Evolutionary conservation across 352 stramenopile genomes (phyloP).

Genomic region (Globisporangium irregulare): DNA sequence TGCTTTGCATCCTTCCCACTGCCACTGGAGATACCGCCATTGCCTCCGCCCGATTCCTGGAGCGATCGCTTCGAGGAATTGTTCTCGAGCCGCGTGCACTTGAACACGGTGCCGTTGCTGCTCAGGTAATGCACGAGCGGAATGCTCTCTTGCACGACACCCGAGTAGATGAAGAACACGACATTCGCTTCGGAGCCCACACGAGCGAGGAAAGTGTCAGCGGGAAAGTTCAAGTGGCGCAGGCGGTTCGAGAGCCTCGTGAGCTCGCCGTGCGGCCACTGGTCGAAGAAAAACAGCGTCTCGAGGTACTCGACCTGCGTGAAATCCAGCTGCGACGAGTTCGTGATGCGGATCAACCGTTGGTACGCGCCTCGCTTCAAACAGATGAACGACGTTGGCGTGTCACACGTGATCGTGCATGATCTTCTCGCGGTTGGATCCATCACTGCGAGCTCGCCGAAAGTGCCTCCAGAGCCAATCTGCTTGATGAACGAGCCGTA

Average conservation of each 20-base stretch:
- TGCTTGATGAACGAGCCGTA: constrained; percentile 77
- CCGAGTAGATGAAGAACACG: constrained; percentile 80
- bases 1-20: constrained; percentile 25
- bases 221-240: constrained; percentile 53
- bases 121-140: constrained; percentile 69
- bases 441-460: constrained; percentile 80
- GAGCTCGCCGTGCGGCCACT: constrained; percentile 72
- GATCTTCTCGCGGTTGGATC: constrained; percentile 69
- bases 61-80: constrained; percentile 26
- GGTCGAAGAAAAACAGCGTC: constrained; percentile 78
- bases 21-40: constrained; percentile 3
- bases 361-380: constrained; percentile 83
- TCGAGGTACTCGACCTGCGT: constrained; percentile 82
- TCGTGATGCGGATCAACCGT: constrained; percentile 74
- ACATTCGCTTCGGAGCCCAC: constrained; percentile 66
- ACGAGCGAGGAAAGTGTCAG: constrained; percentile 66
- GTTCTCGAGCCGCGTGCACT: constrained; percentile 41
- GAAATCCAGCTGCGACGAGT: constrained; percentile 78
- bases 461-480: constrained; percentile 69
- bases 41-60: constrained; percentile 21
- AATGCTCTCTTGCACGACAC: constrained; percentile 70
- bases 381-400: constrained; percentile 79
- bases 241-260: constrained; percentile 68
- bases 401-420: constrained; percentile 73
- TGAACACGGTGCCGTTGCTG: constrained; percentile 56